These are phyloP conservation scores for Stagonosporopsis tanaceti DNA, from an alignment of 2,329 filamentous ascomycete genomes.

Conservation along the genomic window DNA sequence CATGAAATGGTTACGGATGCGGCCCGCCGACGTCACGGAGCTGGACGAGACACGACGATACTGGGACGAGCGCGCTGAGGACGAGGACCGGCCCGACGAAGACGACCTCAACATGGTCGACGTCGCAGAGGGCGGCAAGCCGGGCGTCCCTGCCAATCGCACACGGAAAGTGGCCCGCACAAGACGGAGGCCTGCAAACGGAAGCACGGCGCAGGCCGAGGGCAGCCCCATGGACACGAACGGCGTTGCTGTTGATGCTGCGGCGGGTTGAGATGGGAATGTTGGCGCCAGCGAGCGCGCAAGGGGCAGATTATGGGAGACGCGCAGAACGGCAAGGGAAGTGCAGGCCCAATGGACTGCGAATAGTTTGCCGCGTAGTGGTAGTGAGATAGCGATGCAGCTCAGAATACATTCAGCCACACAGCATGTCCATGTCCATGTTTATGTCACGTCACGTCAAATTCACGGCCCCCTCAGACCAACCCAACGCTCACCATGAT, in stretches of 20 bases:
- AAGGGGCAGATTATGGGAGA: too few species aligned
- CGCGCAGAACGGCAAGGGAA: too few species aligned
- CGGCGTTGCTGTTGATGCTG: conserved; percentile 44
- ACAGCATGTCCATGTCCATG: too few species aligned
- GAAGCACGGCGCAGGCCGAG: conserved; percentile 29
- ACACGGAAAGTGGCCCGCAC: conserved; percentile 50
- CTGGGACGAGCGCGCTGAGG: conserved; percentile 55
- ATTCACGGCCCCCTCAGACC: too few species aligned
- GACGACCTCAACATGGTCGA: conserved; percentile 52
- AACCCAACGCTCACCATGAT: too few species aligned
- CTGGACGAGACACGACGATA: conserved; percentile 74
- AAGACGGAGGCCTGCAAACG: conserved; percentile 46
- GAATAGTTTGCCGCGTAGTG: too few species aligned
- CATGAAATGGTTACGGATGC: conserved; percentile 95
- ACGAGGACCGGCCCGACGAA: conserved; percentile 47
- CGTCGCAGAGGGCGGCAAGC: conserved; percentile 43
- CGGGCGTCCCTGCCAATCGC: conserved; percentile 33
- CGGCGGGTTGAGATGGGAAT: conserved; percentile 27
- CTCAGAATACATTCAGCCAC: too few species aligned
- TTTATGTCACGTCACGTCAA: too few species aligned
- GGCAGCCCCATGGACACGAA: conserved; percentile 54
- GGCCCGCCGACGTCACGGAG: conserved; percentile 80
- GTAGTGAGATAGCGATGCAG: too few species aligned
- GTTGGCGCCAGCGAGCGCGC: too few species aligned
- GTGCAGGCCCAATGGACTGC: too few species aligned